These are phyloP conservation scores for Immersiella caudata DNA, from an alignment of 495 filamentous ascomycete genomes.

Conservation along the genomic window DNA sequence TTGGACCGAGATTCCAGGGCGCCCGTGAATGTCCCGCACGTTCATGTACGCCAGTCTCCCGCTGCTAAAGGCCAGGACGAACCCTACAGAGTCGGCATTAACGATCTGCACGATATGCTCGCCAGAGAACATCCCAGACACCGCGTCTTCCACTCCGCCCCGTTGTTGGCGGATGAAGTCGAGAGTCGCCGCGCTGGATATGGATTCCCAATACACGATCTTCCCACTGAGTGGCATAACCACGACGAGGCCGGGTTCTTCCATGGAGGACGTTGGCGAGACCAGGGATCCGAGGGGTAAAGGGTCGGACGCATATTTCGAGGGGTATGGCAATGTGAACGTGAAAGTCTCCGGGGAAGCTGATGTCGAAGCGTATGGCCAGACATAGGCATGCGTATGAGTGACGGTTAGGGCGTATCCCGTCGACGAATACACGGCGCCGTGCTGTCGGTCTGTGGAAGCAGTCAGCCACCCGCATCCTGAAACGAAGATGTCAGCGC, in stretches of 20 bases:
- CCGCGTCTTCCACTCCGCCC: slow-evolving; percentile 71
- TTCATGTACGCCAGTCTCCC: slow-evolving; percentile 85
- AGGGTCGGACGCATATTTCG: slow-evolving; percentile 61
- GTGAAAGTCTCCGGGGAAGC: slow-evolving; percentile 69
- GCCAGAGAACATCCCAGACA: slow-evolving; percentile 72
- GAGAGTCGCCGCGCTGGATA: slow-evolving; percentile 76
- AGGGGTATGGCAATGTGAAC: slow-evolving; percentile 75
- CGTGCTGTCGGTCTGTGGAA: slow-evolving; percentile 56
- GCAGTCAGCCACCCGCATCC: slow-evolving; percentile 24
- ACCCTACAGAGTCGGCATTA: slow-evolving; percentile 79
- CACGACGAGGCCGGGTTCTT: slow-evolving; percentile 80
- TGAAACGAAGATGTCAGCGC: slow-evolving; percentile 17
- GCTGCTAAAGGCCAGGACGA: slow-evolving; percentile 78
- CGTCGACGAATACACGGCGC: slow-evolving; percentile 64
- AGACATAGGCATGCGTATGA: slow-evolving; percentile 77
- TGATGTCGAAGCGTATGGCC: slow-evolving; percentile 75
- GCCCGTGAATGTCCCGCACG: slow-evolving; percentile 81
- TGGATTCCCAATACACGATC: slow-evolving; percentile 92
- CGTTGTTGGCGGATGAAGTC: slow-evolving; percentile 76
- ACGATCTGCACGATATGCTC: slow-evolving; percentile 77
- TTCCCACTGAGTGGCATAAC: slow-evolving; percentile 81
- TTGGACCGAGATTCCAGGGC: slow-evolving; percentile 73
- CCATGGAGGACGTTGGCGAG: slow-evolving; percentile 67
- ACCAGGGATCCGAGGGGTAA: slow-evolving; percentile 82
- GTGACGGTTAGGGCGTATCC: slow-evolving; percentile 81